Conservation (phyloP, 495 filamentous ascomycete species). For the Penicillium pulvis region DNA sequence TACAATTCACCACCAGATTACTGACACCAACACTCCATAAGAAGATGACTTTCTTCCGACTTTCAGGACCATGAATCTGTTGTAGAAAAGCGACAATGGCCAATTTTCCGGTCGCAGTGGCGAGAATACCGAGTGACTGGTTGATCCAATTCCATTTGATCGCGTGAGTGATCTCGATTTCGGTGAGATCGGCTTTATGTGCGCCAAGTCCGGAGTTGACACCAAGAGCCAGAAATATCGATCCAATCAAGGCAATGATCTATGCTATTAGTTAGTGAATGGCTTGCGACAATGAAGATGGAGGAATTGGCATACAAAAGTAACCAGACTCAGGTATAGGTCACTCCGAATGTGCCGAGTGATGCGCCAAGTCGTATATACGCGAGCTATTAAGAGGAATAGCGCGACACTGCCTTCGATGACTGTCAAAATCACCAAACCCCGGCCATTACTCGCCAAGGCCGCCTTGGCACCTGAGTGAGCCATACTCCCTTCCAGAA, state of each 20-base stretch:
- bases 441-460: constrained; percentile 10
- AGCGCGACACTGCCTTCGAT: constrained; percentile 13
- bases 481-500: constrained; percentile 1
- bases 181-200: constrained; percentile 23
- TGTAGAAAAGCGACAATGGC: constrained; percentile 20
- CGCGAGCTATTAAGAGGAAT: constrained; percentile 11
- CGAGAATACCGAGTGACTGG: constrained; percentile 30
- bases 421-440: constrained; percentile 13
- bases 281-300: background rate
- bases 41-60: constrained; percentile 9
- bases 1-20: constrained; percentile 14
- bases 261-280: background rate
- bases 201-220: constrained; percentile 31
- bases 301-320: constrained; percentile 16
- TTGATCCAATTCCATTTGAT: constrained; percentile 36
- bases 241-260: constrained; percentile 10
- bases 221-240: constrained; percentile 25
- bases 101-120: constrained; percentile 13
- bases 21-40: constrained; percentile 14
- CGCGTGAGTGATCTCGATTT: constrained; percentile 16
- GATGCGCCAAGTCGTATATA: constrained; percentile 21
- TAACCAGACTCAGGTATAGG: constrained; percentile 15
- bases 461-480: constrained; percentile 1
- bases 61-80: constrained; percentile 20
- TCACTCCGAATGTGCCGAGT: constrained; percentile 16